Evolutionary conservation across 768 basidiomycete species (phyloP).

Genomic region (Lentinula lateritia): DNA sequence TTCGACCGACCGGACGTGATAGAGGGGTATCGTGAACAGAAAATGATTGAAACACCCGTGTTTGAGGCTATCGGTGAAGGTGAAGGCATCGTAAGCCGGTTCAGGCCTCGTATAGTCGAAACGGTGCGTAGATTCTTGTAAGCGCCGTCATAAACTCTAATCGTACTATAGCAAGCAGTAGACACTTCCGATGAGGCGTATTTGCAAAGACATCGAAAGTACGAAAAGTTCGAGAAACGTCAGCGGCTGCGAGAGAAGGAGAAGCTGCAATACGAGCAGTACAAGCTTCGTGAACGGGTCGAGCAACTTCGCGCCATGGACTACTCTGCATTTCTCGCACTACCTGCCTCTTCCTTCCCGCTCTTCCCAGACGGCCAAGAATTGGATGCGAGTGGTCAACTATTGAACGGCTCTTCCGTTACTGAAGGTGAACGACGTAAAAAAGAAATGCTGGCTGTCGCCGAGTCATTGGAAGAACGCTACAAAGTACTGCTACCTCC

Average conservation of each 20-base stretch:
- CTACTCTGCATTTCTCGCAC: conserved; percentile 55
- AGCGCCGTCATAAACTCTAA: not conserved
- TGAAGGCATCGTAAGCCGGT: conserved; percentile 48
- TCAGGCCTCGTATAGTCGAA: conserved; percentile 63
- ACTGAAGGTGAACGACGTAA: conserved; percentile 71
- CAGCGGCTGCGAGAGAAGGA: conserved; percentile 86
- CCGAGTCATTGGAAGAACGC: conserved; percentile 60
- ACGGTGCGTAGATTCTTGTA: conserved; percentile 48
- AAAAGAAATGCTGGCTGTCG: conserved; percentile 69
- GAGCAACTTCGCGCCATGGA: conserved; percentile 80
- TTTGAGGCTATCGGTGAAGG: conserved; percentile 44
- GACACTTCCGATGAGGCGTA: conserved; percentile 82
- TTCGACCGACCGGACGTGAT: conserved; percentile 77
- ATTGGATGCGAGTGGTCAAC: conserved; percentile 21
- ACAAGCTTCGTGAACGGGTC: conserved; percentile 85
- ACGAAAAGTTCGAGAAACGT: conserved; percentile 82
- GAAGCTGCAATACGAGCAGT: conserved; percentile 87
- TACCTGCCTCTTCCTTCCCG: conserved; percentile 58
- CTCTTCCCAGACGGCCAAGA: conserved; percentile 21
- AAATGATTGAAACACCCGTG: conserved; percentile 74
- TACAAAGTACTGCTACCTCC: conserved; percentile 72
- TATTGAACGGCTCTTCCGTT: conserved; percentile 32
- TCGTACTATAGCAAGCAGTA: conserved; percentile 20
- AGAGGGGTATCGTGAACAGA: conserved; percentile 62
- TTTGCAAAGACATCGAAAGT: conserved; percentile 78